Conservation (phyloP, 768 basidiomycete genomes). For the Tephrocybe sp. region DNA sequence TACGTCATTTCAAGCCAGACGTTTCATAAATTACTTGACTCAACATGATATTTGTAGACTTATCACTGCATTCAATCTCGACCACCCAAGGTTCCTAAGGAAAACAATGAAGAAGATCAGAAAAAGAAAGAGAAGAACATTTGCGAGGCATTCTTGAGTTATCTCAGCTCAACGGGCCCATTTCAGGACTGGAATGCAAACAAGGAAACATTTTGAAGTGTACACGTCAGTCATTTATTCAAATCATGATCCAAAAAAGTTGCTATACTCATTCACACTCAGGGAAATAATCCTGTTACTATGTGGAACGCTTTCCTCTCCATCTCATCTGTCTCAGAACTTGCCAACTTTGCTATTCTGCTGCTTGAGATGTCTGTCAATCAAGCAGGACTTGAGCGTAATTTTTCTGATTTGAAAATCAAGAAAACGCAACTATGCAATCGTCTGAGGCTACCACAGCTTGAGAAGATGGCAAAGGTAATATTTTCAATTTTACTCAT, state of each 20-base stretch:
- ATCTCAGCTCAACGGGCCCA: background rate
- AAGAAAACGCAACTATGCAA: background rate
- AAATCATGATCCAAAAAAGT: background rate
- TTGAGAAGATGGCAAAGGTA: background rate
- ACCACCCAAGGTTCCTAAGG: background rate
- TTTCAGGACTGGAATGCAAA: background rate
- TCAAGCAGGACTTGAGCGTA: background rate
- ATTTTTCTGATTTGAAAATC: background rate
- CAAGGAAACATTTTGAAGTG: background rate
- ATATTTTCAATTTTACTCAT: background rate
- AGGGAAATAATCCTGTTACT: slow-evolving; percentile 13
- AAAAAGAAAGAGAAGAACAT: background rate
- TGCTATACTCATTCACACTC: background rate
- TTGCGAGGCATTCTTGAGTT: background rate
- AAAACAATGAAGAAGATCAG: background rate
- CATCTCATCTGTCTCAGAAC: background rate
- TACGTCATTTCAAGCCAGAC: background rate
- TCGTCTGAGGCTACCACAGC: background rate
- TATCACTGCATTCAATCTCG: background rate
- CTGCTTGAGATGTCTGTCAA: background rate
- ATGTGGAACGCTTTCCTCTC: slow-evolving; percentile 15
- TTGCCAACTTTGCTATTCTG: background rate
- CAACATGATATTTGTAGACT: background rate
- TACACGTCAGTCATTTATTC: background rate
- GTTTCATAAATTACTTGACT: background rate